Evolutionary conservation across 164 flowering plant genomes (phyloP).

Genomic region (Piper longum): DNA sequence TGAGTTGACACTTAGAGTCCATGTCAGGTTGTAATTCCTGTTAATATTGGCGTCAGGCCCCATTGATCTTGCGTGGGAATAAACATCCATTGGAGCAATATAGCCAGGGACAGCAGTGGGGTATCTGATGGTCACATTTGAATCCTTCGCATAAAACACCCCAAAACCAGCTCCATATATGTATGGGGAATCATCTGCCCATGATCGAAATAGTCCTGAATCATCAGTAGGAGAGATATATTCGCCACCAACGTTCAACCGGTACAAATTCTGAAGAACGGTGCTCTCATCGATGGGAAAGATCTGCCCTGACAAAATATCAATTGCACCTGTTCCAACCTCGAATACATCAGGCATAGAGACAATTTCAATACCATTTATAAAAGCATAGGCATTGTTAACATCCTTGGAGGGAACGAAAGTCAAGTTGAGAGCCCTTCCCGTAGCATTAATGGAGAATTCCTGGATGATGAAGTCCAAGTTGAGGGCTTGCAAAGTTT

Average conservation of each 20-base stretch:
- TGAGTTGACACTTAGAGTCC: slow-evolving; percentile 44
- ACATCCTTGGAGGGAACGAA: slow-evolving; percentile 29
- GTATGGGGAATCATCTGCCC: slow-evolving; percentile 49
- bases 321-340: slow-evolving; percentile 10
- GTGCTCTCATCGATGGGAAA: slow-evolving; percentile 35
- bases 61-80: slow-evolving; percentile 35
- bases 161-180: slow-evolving; percentile 20
- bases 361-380: slow-evolving; percentile 82
- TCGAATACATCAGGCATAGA: slow-evolving; percentile 70
- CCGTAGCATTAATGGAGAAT: slow-evolving; percentile 20
- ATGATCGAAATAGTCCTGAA: slow-evolving; percentile 17
- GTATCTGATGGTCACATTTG: slow-evolving; percentile 18
- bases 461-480: slow-evolving; percentile 33
- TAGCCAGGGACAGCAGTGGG: slow-evolving; percentile 7
- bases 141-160: slow-evolving; percentile 18
- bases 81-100: slow-evolving; percentile 47
- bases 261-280: slow-evolving; percentile 51
- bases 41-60: slow-evolving; percentile 27
- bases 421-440: slow-evolving; percentile 16
- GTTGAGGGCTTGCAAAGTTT: slow-evolving; percentile 37
- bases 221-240: slow-evolving; percentile 15
- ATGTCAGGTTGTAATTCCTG: slow-evolving; percentile 42
- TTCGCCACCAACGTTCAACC: slow-evolving; percentile 80
- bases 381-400: slow-evolving; percentile 49
- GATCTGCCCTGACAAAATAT: slow-evolving; percentile 2